Evolutionary conservation across 768 basidiomycete species (phyloP), one percentile per base, ranked within the genome.

Genomic region (Panellus pusillus): DNA sequence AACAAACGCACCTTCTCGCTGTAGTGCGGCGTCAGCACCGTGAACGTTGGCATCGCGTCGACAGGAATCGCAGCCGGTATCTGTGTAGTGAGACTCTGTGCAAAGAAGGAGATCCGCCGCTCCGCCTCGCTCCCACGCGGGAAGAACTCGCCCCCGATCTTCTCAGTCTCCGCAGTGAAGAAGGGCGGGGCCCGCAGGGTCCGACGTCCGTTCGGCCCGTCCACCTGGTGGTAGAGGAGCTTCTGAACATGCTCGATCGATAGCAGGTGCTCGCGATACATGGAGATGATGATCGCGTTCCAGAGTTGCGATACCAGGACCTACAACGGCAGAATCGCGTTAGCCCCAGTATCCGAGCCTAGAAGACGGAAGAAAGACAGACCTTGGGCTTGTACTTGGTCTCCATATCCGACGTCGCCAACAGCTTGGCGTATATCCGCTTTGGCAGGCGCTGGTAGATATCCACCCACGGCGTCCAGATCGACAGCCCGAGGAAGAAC

Each of bases 201-300:
- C 17, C 97, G 86, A 70, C 72, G 48, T 76, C 79, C 4, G 74
- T 77, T 57, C 17, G 56, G 9, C 3, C 18, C 39, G 63, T 96
- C 93, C 32, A 98, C 91, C 68, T 99, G 97, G 70, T 98, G 97
- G 65, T 99, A 98, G 7, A 98, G 82, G 14, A 98, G 74, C 69
- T 95, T 96, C 75, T 99, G 97, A 41, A 99, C 96, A 64, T 99
- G 96, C 63, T 98, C 94, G 66, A 99, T 99, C 48, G 95, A 98
- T 31, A 98, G 77, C n/a, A 99, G 70, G 68, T 98, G 97, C 69
- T 98, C 97, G 66, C 97, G 87, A 73, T 98, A 99, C 97, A 99
- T 99, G 15, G 96, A 98, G 61, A 99, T 98, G 72, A 99, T 97
- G 72, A 99, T 87, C 35, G 97, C 97, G 68, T 99, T 99, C 97